Evolutionary conservation across 495 filamentous ascomycete genomes (phyloP).

Genomic region (Annulohypoxylon maeteangense): DNA sequence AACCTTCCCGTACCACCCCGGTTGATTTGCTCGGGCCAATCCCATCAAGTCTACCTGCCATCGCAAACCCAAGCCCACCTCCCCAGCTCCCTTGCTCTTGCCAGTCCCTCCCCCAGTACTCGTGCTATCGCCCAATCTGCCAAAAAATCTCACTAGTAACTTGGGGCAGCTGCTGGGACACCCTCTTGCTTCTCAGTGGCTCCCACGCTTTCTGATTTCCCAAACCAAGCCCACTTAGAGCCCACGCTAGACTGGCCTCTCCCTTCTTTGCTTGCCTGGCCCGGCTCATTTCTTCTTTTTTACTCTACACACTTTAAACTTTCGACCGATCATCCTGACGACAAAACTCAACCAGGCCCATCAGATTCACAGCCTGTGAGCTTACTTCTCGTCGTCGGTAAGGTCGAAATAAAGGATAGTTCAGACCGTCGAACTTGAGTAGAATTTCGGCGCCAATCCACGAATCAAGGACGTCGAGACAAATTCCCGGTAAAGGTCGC

Average conservation of each 20-base stretch:
- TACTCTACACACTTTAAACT: slow-evolving; percentile 38
- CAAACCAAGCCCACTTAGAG: slow-evolving; percentile 19
- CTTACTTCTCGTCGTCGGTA: slow-evolving; percentile 26
- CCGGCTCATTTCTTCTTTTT: slow-evolving; percentile 39
- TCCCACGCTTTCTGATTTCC: slow-evolving; percentile 14
- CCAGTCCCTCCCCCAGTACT: slow-evolving; percentile 9
- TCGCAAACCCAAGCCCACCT: slow-evolving; percentile 23
- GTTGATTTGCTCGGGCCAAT: slow-evolving; percentile 46
- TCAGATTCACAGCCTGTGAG: slow-evolving; percentile 33
- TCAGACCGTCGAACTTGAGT: slow-evolving; percentile 33
- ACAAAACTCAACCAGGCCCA: slow-evolving; percentile 25
- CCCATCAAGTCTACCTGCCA: slow-evolving; percentile 19
- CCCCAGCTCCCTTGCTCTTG: slow-evolving; percentile 28
- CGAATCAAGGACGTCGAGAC: slow-evolving; percentile 36
- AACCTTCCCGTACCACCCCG: slow-evolving; percentile 32
- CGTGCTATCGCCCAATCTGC: slow-evolving; percentile 41
- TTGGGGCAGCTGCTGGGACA: neutral
- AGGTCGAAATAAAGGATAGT: slow-evolving; percentile 30
- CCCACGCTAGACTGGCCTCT: slow-evolving; percentile 19
- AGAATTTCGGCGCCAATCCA: slow-evolving; percentile 12
- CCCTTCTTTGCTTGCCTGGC: slow-evolving; percentile 34
- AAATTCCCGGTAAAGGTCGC: slow-evolving; percentile 15
- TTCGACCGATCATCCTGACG: slow-evolving; percentile 41
- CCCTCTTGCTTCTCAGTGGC: slow-evolving; percentile 17
- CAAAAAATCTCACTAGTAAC: slow-evolving; percentile 25